Evolutionary conservation across 768 basidiomycete species (phyloP).

Genomic region (Coprinopsis cinerea): DNA sequence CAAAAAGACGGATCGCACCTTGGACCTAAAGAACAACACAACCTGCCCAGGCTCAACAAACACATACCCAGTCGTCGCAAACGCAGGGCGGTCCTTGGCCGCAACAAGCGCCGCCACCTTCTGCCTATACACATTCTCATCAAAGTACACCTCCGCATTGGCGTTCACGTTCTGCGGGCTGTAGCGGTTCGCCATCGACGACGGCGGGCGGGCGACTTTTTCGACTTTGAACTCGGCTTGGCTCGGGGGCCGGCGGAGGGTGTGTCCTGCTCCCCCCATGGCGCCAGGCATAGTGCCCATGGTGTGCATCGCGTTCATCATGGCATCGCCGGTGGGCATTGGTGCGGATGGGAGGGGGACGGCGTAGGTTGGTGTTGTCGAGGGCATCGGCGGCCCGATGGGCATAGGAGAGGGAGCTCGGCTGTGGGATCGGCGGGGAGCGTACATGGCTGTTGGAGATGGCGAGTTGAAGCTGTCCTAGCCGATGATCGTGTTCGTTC

Average conservation of each 20-base stretch:
- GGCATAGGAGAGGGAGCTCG: slow-evolving; percentile 11
- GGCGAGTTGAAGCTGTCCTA: background rate
- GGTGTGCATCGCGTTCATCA: background rate
- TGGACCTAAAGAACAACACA: slow-evolving; percentile 73
- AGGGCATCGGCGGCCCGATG: too few species aligned
- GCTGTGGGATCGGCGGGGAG: slow-evolving; percentile 10
- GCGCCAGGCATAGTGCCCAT: background rate
- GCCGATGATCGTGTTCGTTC: too few species aligned
- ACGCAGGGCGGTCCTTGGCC: slow-evolving; percentile 51
- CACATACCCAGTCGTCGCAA: slow-evolving; percentile 62
- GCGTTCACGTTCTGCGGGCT: slow-evolving; percentile 21
- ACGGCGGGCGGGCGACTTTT: slow-evolving; percentile 32
- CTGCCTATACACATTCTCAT: slow-evolving; percentile 48
- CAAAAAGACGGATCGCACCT: slow-evolving; percentile 36
- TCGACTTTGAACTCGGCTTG: slow-evolving; percentile 64
- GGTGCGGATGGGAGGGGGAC: background rate
- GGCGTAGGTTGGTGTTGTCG: too few species aligned
- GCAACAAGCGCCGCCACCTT: slow-evolving; percentile 50
- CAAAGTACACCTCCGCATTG: slow-evolving; percentile 28
- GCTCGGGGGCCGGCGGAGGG: slow-evolving; percentile 35
- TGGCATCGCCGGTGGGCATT: slow-evolving; percentile 6
- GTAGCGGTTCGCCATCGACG: slow-evolving; percentile 22
- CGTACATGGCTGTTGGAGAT: slow-evolving; percentile 11
- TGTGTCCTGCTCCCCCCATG: background rate
- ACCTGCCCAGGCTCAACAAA: slow-evolving; percentile 63